These are phyloP conservation scores for Backusella macrospora DNA, from an alignment of 192 early-diverging fungal species.

Conservation along the genomic window DNA sequence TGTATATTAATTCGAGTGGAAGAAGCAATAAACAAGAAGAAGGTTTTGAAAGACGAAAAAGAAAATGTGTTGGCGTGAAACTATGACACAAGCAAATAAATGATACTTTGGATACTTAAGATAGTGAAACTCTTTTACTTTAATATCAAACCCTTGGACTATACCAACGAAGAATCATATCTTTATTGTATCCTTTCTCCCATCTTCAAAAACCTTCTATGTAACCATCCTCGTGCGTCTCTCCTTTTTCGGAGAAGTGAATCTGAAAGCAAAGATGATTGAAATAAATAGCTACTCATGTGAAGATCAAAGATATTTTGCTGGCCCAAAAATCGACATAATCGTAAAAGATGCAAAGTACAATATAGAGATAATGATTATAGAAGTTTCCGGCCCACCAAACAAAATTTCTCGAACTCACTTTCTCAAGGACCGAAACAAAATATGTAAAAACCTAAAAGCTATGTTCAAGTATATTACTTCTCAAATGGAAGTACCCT, in stretches of 20 bases:
- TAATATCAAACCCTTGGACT: too few species aligned
- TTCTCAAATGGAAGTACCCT: background rate
- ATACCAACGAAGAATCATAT: too few species aligned
- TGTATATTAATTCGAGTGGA: too few species aligned
- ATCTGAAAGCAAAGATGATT: background rate
- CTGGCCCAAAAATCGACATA: slow-evolving; percentile 11
- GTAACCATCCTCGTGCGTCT: too few species aligned
- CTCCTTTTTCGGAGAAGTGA: background rate
- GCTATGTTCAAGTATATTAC: background rate
- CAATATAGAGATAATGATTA: background rate
- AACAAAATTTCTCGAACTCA: slow-evolving; percentile 3
- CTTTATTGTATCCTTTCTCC: too few species aligned
- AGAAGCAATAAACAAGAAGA: too few species aligned
- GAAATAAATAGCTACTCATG: background rate
- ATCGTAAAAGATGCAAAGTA: background rate
- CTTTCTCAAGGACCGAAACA: background rate
- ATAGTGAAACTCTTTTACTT: too few species aligned
- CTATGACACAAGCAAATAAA: too few species aligned
- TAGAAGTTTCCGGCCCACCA: background rate
- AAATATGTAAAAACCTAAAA: slow-evolving; percentile 1
- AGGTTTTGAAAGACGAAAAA: too few species aligned
- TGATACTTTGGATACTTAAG: too few species aligned
- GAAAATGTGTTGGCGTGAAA: too few species aligned
- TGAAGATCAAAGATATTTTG: background rate
- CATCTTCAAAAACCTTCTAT: too few species aligned